phyloP scores from a whole-genome alignment of 768 basidiomycete species.

The Mycena metata region DNA sequence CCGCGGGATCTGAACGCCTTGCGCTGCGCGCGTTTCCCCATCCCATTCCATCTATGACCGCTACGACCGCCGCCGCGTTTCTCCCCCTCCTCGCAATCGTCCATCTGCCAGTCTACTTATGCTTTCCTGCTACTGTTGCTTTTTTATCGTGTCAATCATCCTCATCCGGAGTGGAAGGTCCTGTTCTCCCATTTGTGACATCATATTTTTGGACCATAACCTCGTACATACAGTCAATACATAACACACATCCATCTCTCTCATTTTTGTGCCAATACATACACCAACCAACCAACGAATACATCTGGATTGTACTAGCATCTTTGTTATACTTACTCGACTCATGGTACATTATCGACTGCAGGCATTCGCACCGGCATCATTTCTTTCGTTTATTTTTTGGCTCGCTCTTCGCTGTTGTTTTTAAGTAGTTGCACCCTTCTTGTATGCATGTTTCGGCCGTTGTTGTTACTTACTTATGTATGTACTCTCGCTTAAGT shows the following conservation, averaged over 20 bases:
- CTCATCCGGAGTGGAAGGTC: constrained; percentile 23
- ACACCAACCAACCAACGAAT: constrained; percentile 1
- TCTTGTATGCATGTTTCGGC: constrained; percentile 10
- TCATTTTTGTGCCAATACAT: background rate
- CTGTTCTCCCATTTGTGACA: background rate
- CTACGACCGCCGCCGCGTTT: constrained; percentile 25
- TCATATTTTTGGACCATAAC: constrained; percentile 22
- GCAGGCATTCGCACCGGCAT: constrained; percentile 11
- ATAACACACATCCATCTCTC: no score
- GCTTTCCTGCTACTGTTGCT: constrained; percentile 21
- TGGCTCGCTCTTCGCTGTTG: constrained; percentile 8
- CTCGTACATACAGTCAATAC: constrained; percentile 10
- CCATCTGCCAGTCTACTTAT: constrained; percentile 6
- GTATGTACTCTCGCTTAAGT: constrained; percentile 1
- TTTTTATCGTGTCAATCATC: constrained; percentile 19
- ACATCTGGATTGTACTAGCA: constrained; percentile 31
- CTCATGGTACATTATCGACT: constrained; percentile 4
- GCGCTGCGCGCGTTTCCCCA: background rate
- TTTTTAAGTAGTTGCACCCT: constrained; percentile 8
- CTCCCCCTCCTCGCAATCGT: background rate
- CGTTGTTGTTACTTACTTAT: background rate
- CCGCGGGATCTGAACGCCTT: constrained; percentile 3
- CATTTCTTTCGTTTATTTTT: constrained; percentile 7
- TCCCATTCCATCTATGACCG: constrained; percentile 18
- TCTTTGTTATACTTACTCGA: constrained; percentile 13